phyloP scores from a whole-genome alignment of 2,329 filamentous ascomycete species.

The Epichloe sp. region DNA sequence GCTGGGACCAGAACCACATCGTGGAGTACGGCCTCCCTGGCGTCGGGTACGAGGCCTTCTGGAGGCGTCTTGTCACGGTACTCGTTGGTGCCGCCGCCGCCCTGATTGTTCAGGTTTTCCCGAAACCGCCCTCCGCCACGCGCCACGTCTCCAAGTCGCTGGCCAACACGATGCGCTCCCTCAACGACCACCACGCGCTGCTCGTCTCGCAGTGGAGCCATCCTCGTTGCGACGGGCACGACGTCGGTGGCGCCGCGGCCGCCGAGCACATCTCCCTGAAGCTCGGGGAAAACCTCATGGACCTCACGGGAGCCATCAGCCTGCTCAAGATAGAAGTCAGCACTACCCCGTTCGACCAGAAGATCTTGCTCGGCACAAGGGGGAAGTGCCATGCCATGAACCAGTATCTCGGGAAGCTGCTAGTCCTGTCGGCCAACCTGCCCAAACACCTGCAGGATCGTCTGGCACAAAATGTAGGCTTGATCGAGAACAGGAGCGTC shows the following conservation, averaged over 20 bases:
- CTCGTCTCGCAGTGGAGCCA: conserved; percentile 31
- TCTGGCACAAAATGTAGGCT: conserved; percentile 23
- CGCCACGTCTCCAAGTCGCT: conserved; percentile 30
- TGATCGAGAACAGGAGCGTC: conserved; percentile 29
- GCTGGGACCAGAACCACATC: conserved; percentile 30
- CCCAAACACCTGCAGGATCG: conserved; percentile 27
- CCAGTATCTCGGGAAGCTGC: conserved; percentile 18
- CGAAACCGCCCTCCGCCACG: conserved; percentile 31
- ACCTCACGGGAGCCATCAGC: conserved; percentile 14
- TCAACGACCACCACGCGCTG: conserved; percentile 36
- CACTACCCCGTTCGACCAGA: conserved; percentile 17
- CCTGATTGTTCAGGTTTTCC: conserved; percentile 32
- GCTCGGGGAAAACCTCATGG: conserved; percentile 16
- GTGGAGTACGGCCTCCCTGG: conserved; percentile 32
- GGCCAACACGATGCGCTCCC: conserved; percentile 26
- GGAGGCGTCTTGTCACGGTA: conserved; percentile 30
- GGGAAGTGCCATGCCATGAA: conserved; percentile 21
- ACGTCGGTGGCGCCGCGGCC: conserved; percentile 16
- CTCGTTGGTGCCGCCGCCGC: conserved; percentile 30
- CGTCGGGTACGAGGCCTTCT: conserved; percentile 33
- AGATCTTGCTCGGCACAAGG: conserved; percentile 17
- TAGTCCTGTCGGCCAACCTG: conserved; percentile 21
- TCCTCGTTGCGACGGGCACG: conserved; percentile 12
- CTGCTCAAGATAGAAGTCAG: conserved; percentile 19
- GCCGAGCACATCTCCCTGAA: conserved; percentile 18